Conservation (phyloP, 371 early-diverging fungal species). For the Haplosporangium sp. region DNA sequence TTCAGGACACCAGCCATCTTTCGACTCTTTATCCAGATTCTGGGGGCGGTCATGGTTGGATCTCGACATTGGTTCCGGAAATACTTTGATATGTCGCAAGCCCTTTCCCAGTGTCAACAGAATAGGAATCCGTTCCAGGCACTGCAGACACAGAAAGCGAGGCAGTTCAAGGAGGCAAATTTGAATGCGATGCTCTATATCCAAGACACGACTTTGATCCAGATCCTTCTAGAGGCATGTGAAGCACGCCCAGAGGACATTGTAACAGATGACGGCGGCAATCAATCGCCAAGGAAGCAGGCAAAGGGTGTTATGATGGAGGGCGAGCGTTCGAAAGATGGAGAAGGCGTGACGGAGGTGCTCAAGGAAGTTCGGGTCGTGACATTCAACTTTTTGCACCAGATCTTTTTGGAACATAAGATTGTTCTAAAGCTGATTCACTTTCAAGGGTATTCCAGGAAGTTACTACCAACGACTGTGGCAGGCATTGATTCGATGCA, state of each 20-base stretch:
- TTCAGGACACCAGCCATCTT: slow-evolving; percentile 61
- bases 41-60: slow-evolving; percentile 32
- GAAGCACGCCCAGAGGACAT: slow-evolving; percentile 32
- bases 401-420: slow-evolving; percentile 66
- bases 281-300: no score
- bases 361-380: slow-evolving; percentile 57
- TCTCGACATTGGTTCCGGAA: slow-evolving; percentile 42
- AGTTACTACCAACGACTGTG: slow-evolving; percentile 65
- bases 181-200: slow-evolving; percentile 62
- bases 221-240: slow-evolving; percentile 62
- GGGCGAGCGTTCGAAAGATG: neutral
- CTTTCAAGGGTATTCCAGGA: slow-evolving; percentile 68
- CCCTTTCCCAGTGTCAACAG: slow-evolving; percentile 13
- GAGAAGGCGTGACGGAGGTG: slow-evolving; percentile 36
- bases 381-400: slow-evolving; percentile 67
- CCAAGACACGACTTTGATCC: slow-evolving; percentile 66
- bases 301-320: neutral
- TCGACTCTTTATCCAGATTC: slow-evolving; percentile 64
- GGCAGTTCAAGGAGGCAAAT: slow-evolving; percentile 61
- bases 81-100: slow-evolving; percentile 36
- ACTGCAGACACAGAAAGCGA: slow-evolving; percentile 10
- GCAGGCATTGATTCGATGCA: slow-evolving; percentile 66
- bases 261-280: no score
- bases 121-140: slow-evolving; percentile 14
- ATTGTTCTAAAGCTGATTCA: slow-evolving; percentile 69